Base-by-base conservation (phyloP, 441 rosid genomes). In the Dalechampia spathulata region DNA sequence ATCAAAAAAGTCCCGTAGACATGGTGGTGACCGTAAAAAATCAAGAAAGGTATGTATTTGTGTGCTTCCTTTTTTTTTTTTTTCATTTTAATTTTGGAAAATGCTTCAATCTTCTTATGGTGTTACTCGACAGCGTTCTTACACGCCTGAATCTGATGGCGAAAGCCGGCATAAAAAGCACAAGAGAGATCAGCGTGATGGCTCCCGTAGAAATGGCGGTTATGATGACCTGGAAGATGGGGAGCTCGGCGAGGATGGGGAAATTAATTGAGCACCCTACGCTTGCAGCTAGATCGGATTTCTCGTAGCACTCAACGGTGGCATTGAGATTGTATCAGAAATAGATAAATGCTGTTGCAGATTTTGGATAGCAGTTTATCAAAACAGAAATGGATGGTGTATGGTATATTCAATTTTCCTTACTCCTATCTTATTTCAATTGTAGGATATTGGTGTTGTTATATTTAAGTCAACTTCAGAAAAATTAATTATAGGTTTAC, bases 141-240 rank as follows among this genome's bases (percentile, higher is more conserved):
- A 83, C 69, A 70, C 95, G 4, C 90, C 99, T 45, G 97, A 85
- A 56, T 90, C 99, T 27, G 99, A 90, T 47, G 55, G 69, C 59
- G 99, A 85, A 72, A 80, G 72, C 49, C 73, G 73, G 40, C 92
- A 81, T 68, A 92, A 73, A 70, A 82, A 71, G 65, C 87, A 70
- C 63, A 86, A 79, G 68, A 86, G 86, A 69, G 98, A 88, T 23
- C 80, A 77, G 49, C 77, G 72, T 34, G 79, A 78, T 49, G 78
- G 77, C 61, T 82, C 77, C 56, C 78, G 72, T 55, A 82, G 72
- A 75, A 73, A 57, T 65, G 69, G 75, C 37, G 77, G 73, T 54
- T 71, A 73, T 14, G 85, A 80, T 47, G 89, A 88, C 56, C 90
- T 86, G 41, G 96, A 92, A 80, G 98, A 92, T 68, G 96, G 96